Evolutionary conservation across 2,329 filamentous ascomycete species (phyloP).

Genomic region (Monosporascus sp.): DNA sequence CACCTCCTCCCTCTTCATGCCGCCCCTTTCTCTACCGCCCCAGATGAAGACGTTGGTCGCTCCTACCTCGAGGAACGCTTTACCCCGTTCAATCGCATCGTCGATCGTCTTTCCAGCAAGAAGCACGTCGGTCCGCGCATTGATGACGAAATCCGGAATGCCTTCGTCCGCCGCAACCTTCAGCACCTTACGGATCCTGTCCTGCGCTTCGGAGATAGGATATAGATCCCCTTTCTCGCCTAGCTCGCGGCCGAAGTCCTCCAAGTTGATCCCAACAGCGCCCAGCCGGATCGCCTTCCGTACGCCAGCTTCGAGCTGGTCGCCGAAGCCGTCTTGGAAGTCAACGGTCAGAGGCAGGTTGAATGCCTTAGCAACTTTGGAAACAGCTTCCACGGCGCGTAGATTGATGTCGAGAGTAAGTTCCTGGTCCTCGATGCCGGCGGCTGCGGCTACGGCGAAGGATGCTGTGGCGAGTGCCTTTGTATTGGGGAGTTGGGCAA

Average conservation of each 20-base stretch:
- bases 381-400: conserved; percentile 33
- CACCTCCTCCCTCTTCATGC: conserved; percentile 32
- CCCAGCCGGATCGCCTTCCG: conserved; percentile 35
- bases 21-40: conserved; percentile 19
- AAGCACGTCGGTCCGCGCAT: conserved; percentile 44
- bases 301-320: conserved; percentile 33
- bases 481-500: conserved; percentile 29
- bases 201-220: conserved; percentile 32
- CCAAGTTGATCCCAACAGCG: conserved; percentile 46
- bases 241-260: conserved; percentile 36
- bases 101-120: conserved; percentile 17
- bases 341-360: conserved; percentile 42
- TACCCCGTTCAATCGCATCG: conserved; percentile 38
- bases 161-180: conserved; percentile 32
- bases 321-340: conserved; percentile 46
- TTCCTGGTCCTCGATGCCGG: conserved; percentile 31
- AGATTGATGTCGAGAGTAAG: conserved; percentile 40
- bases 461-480: conserved; percentile 35
- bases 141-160: conserved; percentile 43
- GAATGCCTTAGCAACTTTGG: conserved; percentile 21
- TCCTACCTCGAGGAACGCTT: conserved; percentile 43
- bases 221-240: conserved; percentile 28
- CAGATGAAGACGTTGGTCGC: conserved; percentile 49
- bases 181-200: conserved; percentile 32
- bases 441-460: conserved; percentile 33